A percentile compares a stretch with the other conserved stretches of the same genome.
phyloP scores from a whole-genome alignment of 2,329 filamentous ascomycete genomes.

The Sporothrix protearum region DNA sequence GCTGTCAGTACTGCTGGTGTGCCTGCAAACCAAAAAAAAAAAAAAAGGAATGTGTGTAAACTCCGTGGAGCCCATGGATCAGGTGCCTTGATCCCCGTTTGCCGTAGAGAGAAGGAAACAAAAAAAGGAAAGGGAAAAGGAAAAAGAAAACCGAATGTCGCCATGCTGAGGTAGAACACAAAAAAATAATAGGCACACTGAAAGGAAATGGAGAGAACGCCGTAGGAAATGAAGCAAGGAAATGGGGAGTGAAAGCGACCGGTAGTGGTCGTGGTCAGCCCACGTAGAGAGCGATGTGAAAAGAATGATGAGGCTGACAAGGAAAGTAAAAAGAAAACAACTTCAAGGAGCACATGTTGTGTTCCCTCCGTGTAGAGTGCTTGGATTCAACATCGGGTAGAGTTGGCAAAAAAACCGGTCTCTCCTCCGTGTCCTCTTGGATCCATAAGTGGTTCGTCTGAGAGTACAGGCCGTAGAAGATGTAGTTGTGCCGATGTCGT shows the following conservation, averaged over 20 bases:
- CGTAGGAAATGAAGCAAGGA: background rate
- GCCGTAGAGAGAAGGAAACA: background rate
- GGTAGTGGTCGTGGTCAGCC: background rate
- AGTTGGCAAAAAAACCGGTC: background rate
- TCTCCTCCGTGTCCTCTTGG: background rate
- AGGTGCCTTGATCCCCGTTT: constrained; percentile 1
- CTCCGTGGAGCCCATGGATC: constrained; percentile 12
- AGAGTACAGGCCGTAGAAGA: too few species aligned
- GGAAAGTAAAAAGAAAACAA: background rate
- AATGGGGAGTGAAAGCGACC: background rate
- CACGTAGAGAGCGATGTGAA: background rate
- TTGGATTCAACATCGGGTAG: background rate
- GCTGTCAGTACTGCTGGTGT: background rate
- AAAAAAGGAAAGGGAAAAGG: background rate
- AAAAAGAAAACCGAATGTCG: constrained; percentile 9
- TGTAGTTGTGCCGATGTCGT: background rate
- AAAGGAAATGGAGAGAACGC: constrained; percentile 5
- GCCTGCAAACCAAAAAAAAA: background rate
- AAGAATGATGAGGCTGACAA: background rate
- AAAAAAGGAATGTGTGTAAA: constrained; percentile 8
- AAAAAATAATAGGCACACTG: background rate
- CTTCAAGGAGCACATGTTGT: background rate
- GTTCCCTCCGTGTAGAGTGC: background rate
- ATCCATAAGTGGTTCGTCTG: too few species aligned
- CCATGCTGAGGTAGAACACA: constrained; percentile 21